Base-by-base conservation (phyloP, 2,329 filamentous ascomycete species). In the Monosporascus sp. region DNA sequence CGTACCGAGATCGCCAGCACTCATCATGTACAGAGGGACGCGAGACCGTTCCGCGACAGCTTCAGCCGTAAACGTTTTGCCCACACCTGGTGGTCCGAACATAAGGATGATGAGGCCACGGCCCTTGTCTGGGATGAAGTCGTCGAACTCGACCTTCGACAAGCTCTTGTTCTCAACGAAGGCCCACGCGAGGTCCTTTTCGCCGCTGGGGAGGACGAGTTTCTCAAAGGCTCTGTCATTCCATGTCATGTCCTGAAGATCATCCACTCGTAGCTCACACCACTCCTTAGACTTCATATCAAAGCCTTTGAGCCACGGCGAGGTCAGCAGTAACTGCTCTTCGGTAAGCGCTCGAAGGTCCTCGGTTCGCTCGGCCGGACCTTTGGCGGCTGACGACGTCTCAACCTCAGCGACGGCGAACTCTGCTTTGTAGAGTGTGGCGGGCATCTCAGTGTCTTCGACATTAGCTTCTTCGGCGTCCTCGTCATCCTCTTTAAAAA, bases 21-120 rank as follows among this genome's bases (percentile, higher is more conserved):
- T 71, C 52, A 77, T 66, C 0, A 63, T 52, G 52, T 73, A 76
- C 0, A 78, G 61, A 0, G 72, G 74, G 3, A 69, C 68, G 2
- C 67, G 60, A 1, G 69, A 62, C 5, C 66, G 59, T 41, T 75
- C 74, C 1, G 72, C 72, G 0, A 77, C 69, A 25, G 67, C 65
- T 55, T 72, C 69, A 0, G 70, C 72, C 2, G 71, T 74, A 35
- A 69, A 63, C 1, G 70, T 72, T 60, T 74, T 74, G 4, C 72
- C 71, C 3, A 69, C 70, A 0, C 71, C 70, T 0, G 71, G 70
- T 0, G 64, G 63, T 0, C 71, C 71, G 50, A 66, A 67, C 53
- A 74, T 63, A 4, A 74, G 65, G 36, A 72, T 60, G 37, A 70
- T 67, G 17, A 73, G 60, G 14, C 68, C 67, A 3, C 65, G 57